Base-by-base conservation (phyloP, 2,329 filamentous ascomycete species). In the Stemphylium vesicarium region DNA sequence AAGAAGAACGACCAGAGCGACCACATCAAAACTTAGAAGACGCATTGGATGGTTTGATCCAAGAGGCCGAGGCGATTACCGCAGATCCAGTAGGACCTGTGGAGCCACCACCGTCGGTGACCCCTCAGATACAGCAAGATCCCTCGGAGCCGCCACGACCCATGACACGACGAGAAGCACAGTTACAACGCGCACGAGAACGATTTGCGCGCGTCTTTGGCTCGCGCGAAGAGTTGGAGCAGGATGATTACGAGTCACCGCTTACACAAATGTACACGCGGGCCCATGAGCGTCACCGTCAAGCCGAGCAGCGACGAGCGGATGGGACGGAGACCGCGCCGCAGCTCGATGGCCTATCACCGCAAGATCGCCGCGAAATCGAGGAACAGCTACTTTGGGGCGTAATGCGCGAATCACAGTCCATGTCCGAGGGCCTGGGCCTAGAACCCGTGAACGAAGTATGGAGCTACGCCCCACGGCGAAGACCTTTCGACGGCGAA, bases 201-300 rank as follows among this genome's bases (percentile, higher is more conserved):
- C 61, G 68, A 15, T 63, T 72, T 15, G 56, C 54, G 4, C 70
- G 79, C 9, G 62, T 81, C 0, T 82, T 81, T 53, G 80, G 80
- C 12, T 77, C 76, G 0, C 66, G 79, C 10, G 80, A 82, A 56
- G 79, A 81, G 10, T 71, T 81, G 46, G 67, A 78, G n/a, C 74
- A 73, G 3, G 78, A 80, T 3, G 75, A 79, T 29, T 82, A 81
- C 58, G 75, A 79, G 50, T 79, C 77, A n/a, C 80, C 80, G 0
- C 77, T 82, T 11, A 75, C 77, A 15, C 72, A 74, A 55, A 78
- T 82, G 77, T 82, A 80, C 63, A 75, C 68, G 15, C 64, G 79
- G 43, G 79, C 80, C 1, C 73, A 69, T 53, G 75, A 76, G 15
- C 71, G 79, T 6, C 80, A 80, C 59, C 71, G 73, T 29, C 73